Evolutionary conservation across 495 filamentous ascomycete species (phyloP).

Genomic region (Aspergillus carlsbadensis): DNA sequence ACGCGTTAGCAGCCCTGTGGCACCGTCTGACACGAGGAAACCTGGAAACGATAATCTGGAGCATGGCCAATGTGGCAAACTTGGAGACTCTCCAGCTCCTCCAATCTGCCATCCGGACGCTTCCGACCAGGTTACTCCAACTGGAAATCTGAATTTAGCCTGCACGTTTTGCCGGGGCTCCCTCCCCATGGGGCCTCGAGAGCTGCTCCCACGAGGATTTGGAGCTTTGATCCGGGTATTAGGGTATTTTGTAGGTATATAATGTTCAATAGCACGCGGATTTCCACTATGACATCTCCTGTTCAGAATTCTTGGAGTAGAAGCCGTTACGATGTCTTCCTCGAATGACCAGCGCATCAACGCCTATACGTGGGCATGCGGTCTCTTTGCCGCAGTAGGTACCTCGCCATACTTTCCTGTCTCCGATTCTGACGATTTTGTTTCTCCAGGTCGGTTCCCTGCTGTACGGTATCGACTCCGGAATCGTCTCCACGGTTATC

Average conservation of each 20-base stretch:
- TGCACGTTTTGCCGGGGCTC: not conserved
- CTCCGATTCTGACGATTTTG: not conserved
- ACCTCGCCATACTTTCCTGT: not conserved
- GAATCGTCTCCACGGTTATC: slow-evolving; percentile 10
- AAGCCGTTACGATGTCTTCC: not conserved
- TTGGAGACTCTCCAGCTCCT: no score
- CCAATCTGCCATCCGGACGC: not conserved
- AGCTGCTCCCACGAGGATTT: no score
- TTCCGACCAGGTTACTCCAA: not conserved
- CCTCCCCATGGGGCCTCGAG: not conserved
- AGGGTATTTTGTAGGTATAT: no score
- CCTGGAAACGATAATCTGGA: no score
- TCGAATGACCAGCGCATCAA: not conserved
- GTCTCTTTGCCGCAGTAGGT: slow-evolving; percentile 9
- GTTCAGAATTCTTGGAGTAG: no score
- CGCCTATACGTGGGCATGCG: slow-evolving; percentile 10
- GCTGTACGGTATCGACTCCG: slow-evolving; percentile 12
- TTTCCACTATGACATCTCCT: no score
- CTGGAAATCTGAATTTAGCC: not conserved
- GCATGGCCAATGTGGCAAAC: no score
- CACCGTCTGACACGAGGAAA: no score
- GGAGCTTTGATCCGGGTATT: no score
- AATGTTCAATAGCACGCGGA: no score
- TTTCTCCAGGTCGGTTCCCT: slow-evolving; percentile 6
- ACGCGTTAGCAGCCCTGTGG: no score